Conservation (phyloP, 768 basidiomycete genomes). For the Crucibulum laeve region DNA sequence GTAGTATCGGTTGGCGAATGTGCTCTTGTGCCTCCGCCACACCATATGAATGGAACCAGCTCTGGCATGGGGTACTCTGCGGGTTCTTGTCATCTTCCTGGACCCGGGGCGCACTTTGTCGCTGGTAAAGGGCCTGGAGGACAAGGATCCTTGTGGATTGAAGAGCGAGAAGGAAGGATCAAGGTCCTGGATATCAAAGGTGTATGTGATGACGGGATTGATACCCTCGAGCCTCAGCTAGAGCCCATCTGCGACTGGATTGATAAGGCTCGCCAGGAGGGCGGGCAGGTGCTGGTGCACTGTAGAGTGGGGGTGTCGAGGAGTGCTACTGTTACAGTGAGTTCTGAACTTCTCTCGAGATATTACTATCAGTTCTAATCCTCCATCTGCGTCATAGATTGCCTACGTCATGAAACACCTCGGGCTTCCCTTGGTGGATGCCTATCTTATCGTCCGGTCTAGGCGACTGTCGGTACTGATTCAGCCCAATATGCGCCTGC, state of each 20-base stretch:
- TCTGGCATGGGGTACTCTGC: slow-evolving; percentile 8
- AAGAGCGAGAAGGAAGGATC: slow-evolving; percentile 85
- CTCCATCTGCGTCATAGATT: slow-evolving; percentile 43
- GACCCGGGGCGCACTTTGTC: slow-evolving; percentile 28
- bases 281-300: slow-evolving; percentile 91
- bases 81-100: slow-evolving; percentile 22
- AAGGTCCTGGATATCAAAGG: slow-evolving; percentile 90
- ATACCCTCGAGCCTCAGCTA: slow-evolving; percentile 86
- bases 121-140: slow-evolving; percentile 42
- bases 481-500: slow-evolving; percentile 93
- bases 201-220: slow-evolving; percentile 95
- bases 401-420: slow-evolving; percentile 97
- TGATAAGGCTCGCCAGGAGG: slow-evolving; percentile 73
- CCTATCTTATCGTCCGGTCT: slow-evolving; percentile 90
- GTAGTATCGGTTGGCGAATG: slow-evolving; percentile 97
- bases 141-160: slow-evolving; percentile 80
- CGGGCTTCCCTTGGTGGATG: slow-evolving; percentile 80
- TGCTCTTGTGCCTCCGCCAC: slow-evolving; percentile 76
- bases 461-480: slow-evolving; percentile 86
- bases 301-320: slow-evolving; percentile 99
- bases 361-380: background rate
- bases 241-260: slow-evolving; percentile 92
- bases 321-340: slow-evolving; percentile 86
- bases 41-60: slow-evolving; percentile 24
- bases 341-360: slow-evolving; percentile 19